Base-by-base conservation (phyloP, 306 rosid genomes). In the Ormosia semicastrata region DNA sequence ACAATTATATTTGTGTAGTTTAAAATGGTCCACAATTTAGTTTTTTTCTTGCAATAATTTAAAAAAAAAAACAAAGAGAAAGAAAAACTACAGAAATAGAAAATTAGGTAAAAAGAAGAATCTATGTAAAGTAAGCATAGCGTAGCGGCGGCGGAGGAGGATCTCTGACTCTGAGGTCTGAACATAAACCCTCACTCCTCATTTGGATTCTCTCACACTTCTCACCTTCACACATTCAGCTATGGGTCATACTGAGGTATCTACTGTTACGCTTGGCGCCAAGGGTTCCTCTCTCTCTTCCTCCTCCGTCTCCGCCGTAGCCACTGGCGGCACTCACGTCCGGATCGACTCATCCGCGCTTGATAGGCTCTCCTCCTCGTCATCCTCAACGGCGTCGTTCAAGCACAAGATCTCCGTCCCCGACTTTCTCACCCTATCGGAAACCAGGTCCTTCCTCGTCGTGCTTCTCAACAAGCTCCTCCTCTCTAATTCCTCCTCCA, bases 201-300 rank as follows among this genome's bases (percentile, higher is more conserved):
- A 2, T 39, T 7, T 24, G n/a, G 8, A 6, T 54, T 54, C 29
- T 64, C 53, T 4, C 33, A 8, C 29, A 3, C 5, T 39, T 43
- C 44, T n/a, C 18, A 14, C 59, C 17, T 9, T 50, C 32, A 4
- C 36, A 8, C 83, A 14, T 59, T 43, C 47, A 65, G n/a, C 78
- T 2, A 94, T 95, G 99, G 90, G 82, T 33, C 83, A 80, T 89
- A 89, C 85, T 36, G 88, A 77, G 72, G 40, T 79, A 14, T 77
- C 89, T 41, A 83, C 86, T 44, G 69, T 91, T 2, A 90, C 94
- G 1, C 78, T 93, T 6, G 99, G 98, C 2, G 97, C 89, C 81
- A 95, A 93, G 81, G 94, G 92, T 33, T 88, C 92, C 2, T 76
- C 98, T 41, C 91, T 93, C 39, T 85, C 98, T 10, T 92, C 99